phyloP scores from a whole-genome alignment of 139 green algal genomes.

The Chlorella ohadii region DNA sequence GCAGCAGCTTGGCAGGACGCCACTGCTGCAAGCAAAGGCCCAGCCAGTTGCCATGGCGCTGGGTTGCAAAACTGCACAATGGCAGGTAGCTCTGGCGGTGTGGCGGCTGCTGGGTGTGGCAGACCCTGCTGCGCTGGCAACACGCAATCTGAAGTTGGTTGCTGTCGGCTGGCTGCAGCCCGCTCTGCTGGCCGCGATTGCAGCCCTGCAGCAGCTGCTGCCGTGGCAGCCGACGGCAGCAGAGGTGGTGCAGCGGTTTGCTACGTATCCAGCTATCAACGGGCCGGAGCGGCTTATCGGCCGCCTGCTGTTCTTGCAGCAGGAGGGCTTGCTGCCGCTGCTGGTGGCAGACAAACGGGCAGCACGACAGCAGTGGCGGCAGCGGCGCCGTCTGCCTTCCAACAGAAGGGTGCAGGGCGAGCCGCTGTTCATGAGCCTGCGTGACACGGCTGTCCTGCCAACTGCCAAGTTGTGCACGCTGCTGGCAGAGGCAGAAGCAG shows the following conservation, averaged over 20 bases:
- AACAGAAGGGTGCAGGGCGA: neutral
- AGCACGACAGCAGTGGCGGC: neutral
- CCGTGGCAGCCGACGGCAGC: neutral
- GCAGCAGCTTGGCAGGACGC: neutral
- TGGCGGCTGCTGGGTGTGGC: neutral
- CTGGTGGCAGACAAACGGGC: neutral
- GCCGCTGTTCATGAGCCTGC: neutral
- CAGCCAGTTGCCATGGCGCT: neutral
- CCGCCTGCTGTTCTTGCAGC: constrained; percentile 12
- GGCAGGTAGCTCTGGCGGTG: neutral
- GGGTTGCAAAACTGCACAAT: neutral
- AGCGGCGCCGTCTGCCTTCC: neutral
- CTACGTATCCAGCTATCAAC: neutral
- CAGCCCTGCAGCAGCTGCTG: constrained; percentile 17
- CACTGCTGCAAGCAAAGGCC: neutral
- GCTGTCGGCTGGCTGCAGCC: neutral
- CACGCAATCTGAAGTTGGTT: too few relatives aligned
- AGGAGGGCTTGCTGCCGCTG: neutral
- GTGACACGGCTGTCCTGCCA: neutral
- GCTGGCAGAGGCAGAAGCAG: too few relatives aligned
- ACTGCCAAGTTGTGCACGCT: constrained; percentile 5
- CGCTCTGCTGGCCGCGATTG: too few relatives aligned
- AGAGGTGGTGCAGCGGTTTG: neutral
- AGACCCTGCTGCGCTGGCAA: neutral
- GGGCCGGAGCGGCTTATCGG: neutral